Base-by-base conservation (phyloP, 2,329 filamentous ascomycete species). In the Sporothrix protearum region DNA sequence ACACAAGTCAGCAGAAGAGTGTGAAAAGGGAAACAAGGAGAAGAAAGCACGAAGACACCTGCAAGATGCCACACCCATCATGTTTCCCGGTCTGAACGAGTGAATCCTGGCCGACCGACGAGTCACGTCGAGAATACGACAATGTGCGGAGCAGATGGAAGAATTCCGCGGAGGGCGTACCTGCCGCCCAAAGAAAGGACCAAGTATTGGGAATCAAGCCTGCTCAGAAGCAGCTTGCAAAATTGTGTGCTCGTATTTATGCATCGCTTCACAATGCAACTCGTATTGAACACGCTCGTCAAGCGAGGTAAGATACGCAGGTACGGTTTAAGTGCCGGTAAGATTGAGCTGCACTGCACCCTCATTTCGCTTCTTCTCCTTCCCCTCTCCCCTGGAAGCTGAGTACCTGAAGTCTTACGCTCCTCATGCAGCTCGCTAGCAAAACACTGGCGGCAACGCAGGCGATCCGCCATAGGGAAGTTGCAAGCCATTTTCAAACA, bases 401-500 rank as follows among this genome's bases (percentile, higher is more conserved):
- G 33, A 39, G 57, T 19, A 36, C 42, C 42, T 19, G 12, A 16
- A 14, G 14, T 47, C 30, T n/a, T 19, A 33, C 28, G 28, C 12
- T 25, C 33, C 33, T 5, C 16, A n/a, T 36, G 19, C 39, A 19
- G 42, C 57, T 22, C 33, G 57, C 53, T 57, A 57, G 25, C 53
- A 57, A 57, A 28, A 33, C 53, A 61, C 57, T 14, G 33, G 33
- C 57, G 30, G 33, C 33, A 39, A 22, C 33, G 39, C 57, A 39
- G 55, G 30, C 55, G 55, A 39, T 39, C 51, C 55, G 55, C 30
- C 59, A 45, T 16, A 16, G 39, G 47, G 25, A 51, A 53, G 64
- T 47, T n/a, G 19, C 4, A 1, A 55, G 66, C 49, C 66, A 33
- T 68, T 68, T 49, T 39, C 66, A 68, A 68, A n/a, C n/a, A 57